phyloP scores from a whole-genome alignment of 2,329 filamentous ascomycete genomes.

The Stagonosporopsis cucurbitacearum region DNA sequence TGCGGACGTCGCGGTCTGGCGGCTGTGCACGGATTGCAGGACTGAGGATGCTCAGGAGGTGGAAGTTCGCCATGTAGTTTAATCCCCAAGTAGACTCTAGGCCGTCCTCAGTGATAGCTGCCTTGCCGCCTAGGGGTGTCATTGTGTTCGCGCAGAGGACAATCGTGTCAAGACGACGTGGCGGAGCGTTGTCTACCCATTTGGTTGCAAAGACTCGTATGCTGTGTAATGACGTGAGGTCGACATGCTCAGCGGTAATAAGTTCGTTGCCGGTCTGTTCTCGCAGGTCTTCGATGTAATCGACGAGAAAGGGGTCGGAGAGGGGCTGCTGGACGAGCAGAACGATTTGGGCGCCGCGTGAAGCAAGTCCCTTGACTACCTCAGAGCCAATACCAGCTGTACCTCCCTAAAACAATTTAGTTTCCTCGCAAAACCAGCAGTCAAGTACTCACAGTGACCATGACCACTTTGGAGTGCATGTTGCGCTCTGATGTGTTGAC shows the following conservation, averaged over 20 bases:
- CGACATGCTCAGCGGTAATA: conserved; percentile 94
- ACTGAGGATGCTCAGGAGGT: conserved; percentile 87
- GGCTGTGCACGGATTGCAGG: conserved; percentile 91
- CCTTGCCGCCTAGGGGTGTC: conserved; percentile 69
- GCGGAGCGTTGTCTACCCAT: conserved; percentile 96
- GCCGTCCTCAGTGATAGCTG: conserved; percentile 73
- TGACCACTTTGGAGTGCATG: conserved; percentile 92
- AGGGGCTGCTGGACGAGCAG: conserved; percentile 84
- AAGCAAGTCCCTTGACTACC: conserved; percentile 75
- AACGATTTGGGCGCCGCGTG: conserved; percentile 85
- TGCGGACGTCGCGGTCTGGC: conserved; percentile 87
- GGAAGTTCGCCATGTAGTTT: conserved; percentile 96
- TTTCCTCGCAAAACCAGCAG: background rate
- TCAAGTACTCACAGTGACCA: conserved; percentile 74
- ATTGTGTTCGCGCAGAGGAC: conserved; percentile 84
- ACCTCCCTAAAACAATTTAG: conserved; percentile 66
- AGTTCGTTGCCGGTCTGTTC: conserved; percentile 78
- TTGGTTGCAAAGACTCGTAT: conserved; percentile 93
- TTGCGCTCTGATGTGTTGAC: conserved; percentile 76
- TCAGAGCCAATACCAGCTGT: conserved; percentile 90
- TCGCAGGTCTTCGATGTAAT: conserved; percentile 90
- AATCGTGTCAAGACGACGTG: conserved; percentile 86
- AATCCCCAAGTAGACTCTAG: conserved; percentile 91
- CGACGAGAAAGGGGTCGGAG: conserved; percentile 85
- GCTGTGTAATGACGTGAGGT: conserved; percentile 86